phyloP scores from a whole-genome alignment of 164 flowering plant genomes.

The Stephania yunnanensis region DNA sequence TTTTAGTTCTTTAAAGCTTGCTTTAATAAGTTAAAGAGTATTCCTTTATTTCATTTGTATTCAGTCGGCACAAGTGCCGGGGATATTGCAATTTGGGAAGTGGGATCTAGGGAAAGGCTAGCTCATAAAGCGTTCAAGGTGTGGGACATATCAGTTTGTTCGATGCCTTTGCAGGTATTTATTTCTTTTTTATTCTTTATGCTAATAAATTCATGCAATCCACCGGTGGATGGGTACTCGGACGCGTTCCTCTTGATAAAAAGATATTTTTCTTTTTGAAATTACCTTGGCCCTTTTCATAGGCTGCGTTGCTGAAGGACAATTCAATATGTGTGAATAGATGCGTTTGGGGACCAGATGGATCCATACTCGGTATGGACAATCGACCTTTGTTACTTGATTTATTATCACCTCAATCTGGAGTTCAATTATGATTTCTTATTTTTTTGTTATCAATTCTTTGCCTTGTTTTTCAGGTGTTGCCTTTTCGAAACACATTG shows the following conservation, averaged over 20 bases:
- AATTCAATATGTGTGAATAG: constrained; percentile 40
- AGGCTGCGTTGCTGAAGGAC: constrained; percentile 42
- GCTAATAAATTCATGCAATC: not conserved
- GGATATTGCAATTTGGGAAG: constrained; percentile 65
- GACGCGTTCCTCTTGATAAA: not conserved
- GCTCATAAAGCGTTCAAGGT: constrained; percentile 43
- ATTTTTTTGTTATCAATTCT: not conserved
- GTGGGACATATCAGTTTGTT: constrained; percentile 36
- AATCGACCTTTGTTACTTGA: not conserved
- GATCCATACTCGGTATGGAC: constrained; percentile 35
- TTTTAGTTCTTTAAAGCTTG: not conserved
- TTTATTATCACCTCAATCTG: not conserved
- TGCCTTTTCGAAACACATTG: constrained; percentile 62
- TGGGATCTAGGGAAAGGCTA: constrained; percentile 41
- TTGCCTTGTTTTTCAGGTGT: constrained; percentile 33
- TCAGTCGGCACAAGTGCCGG: constrained; percentile 66
- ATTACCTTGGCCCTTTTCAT: constrained; percentile 11
- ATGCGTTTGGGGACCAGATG: constrained; percentile 49
- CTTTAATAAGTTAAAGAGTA: not conserved
- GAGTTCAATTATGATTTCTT: not conserved
- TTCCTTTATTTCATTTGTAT: not conserved
- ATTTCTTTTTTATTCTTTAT: not conserved
- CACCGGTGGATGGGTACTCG: not conserved
- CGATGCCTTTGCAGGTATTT: constrained; percentile 38
- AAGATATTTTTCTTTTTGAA: not conserved